A percentile compares a stretch with the other conserved stretches of the same genome.
Conservation (phyloP, 306 rosid genomes). For the Medicago lupulina region DNA sequence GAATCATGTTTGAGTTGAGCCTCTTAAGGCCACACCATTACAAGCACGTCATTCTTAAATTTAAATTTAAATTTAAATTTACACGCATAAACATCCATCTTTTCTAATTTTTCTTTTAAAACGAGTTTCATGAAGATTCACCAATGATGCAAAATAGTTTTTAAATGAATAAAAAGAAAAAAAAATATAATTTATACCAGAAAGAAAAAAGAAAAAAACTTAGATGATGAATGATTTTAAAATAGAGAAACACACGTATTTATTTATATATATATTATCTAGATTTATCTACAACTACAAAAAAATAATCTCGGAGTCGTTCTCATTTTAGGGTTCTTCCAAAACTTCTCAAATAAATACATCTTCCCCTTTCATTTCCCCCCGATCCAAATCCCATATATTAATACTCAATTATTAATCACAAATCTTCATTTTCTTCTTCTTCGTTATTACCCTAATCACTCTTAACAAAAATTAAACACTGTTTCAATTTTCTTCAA, state of each 20-base stretch:
- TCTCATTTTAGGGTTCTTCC: neutral
- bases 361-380: neutral
- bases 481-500: conserved; percentile 43
- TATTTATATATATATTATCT: neutral
- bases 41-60: too few relatives aligned
- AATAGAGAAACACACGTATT: neutral
- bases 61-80: too few relatives aligned
- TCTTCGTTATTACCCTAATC: neutral
- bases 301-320: neutral
- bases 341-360: neutral
- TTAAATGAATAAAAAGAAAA: too few relatives aligned
- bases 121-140: too few relatives aligned
- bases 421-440: neutral
- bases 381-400: conserved; percentile 10
- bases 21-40: too few relatives aligned
- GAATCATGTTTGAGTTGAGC: too few relatives aligned
- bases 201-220: too few relatives aligned
- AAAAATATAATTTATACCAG: too few relatives aligned
- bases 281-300: neutral
- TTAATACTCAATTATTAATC: neutral
- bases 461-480: neutral
- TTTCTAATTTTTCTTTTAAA: too few relatives aligned
- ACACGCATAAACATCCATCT: too few relatives aligned
- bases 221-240: too few relatives aligned
- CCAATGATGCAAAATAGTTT: too few relatives aligned